A percentile compares a stretch with the other conserved stretches of the same genome.
phyloP scores from a whole-genome alignment of 495 filamentous ascomycete genomes.

The Xylaria flabelliformis region DNA sequence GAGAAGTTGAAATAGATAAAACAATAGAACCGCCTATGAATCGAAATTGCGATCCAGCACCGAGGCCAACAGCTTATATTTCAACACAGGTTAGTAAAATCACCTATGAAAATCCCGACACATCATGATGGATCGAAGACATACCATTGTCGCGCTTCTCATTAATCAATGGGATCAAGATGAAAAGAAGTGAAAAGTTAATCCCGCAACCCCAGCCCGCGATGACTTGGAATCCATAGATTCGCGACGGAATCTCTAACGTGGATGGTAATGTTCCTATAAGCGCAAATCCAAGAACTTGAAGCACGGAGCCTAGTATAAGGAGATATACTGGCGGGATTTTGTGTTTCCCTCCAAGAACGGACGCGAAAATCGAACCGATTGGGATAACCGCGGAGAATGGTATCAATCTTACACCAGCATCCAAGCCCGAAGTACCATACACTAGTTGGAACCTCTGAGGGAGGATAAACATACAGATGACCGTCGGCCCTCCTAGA shows the following conservation, averaged over 20 bases:
- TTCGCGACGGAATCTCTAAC: slow-evolving; percentile 28
- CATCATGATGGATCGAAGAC: not conserved
- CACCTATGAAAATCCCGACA: too few relatives aligned
- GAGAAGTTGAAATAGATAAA: slow-evolving; percentile 28
- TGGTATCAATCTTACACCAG: slow-evolving; percentile 59
- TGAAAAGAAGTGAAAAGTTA: slow-evolving; percentile 27
- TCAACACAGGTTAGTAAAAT: not conserved
- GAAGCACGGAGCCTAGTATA: slow-evolving; percentile 16
- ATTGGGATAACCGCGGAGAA: slow-evolving; percentile 43
- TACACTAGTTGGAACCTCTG: slow-evolving; percentile 57
- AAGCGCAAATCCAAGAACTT: slow-evolving; percentile 29
- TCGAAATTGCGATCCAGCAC: slow-evolving; percentile 28
- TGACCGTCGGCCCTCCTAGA: slow-evolving; percentile 30
- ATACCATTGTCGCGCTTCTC: slow-evolving; percentile 26
- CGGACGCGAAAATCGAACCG: slow-evolving; percentile 42
- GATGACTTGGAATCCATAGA: slow-evolving; percentile 44
- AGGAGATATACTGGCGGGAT: slow-evolving; percentile 27
- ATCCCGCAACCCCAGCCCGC: slow-evolving; percentile 43
- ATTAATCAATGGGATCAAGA: slow-evolving; percentile 25
- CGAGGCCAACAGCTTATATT: slow-evolving; percentile 29
- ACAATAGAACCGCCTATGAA: slow-evolving; percentile 30
- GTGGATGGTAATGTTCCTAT: slow-evolving; percentile 18
- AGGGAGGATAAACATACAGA: slow-evolving; percentile 53
- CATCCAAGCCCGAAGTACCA: slow-evolving; percentile 38
- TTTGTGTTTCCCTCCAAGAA: slow-evolving; percentile 35